Evolutionary conservation across 2,329 filamentous ascomycete species (phyloP).

Genomic region (Exophiala xenobiotica): DNA sequence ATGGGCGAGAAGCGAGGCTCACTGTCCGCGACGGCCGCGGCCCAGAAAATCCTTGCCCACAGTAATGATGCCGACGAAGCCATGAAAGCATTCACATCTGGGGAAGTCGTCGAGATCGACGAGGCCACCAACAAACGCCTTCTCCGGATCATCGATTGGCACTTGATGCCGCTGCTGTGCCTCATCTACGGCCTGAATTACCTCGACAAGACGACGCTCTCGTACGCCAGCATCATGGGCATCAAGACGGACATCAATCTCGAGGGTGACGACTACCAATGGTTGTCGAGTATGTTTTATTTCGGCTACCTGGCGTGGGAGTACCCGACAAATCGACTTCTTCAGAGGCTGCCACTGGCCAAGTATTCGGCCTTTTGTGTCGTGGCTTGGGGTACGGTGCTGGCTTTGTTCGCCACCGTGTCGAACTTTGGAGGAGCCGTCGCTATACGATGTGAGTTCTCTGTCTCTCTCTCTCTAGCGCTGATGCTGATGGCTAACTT

Average conservation of each 20-base stretch:
- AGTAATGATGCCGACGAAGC: constrained; percentile 61
- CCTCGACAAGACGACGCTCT: constrained; percentile 54
- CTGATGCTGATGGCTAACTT: not conserved
- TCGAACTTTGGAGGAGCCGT: constrained; percentile 61
- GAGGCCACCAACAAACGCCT: constrained; percentile 59
- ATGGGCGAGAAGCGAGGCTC: constrained; percentile 18
- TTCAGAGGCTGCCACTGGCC: constrained; percentile 63
- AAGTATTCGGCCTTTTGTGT: constrained; percentile 67
- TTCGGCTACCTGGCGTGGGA: constrained; percentile 58
- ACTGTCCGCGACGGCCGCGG: constrained; percentile 23
- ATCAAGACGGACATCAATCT: constrained; percentile 49
- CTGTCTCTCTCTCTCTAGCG: not conserved
- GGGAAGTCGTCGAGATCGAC: constrained; percentile 54
- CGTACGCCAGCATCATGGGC: constrained; percentile 56
- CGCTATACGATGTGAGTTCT: constrained; percentile 51
- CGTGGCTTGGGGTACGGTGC: constrained; percentile 61
- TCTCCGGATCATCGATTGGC: constrained; percentile 61
- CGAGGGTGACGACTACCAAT: constrained; percentile 49
- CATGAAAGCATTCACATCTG: constrained; percentile 56
- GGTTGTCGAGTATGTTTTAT: constrained; percentile 43
- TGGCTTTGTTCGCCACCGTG: constrained; percentile 63
- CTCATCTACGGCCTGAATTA: constrained; percentile 57
- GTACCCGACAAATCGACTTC: constrained; percentile 64
- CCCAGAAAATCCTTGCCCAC: constrained; percentile 48
- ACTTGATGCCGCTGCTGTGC: constrained; percentile 61